Evolutionary conservation across 2,329 filamentous ascomycete species (phyloP), one percentile per base, ranked within the genome.

Genomic region (Gnomoniopsis smithogilvyi): DNA sequence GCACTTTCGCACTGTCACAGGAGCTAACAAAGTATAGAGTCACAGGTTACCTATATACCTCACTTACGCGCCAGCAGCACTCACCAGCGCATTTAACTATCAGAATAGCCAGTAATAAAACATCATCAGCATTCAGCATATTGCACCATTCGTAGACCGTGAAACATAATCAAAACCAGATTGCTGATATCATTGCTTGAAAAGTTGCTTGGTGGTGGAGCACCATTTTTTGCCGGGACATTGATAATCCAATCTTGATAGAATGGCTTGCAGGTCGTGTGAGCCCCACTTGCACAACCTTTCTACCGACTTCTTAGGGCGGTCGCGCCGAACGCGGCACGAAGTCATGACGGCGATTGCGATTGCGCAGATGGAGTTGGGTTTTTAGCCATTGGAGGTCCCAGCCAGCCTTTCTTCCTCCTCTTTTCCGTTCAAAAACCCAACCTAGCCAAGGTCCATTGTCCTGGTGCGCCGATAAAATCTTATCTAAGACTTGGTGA

Each of bases 301-400:
- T 8, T n/a, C 12, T 26, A 33, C 54, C 48, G 54, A 50, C 47
- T 50, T 51, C 36, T 46, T 47, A 47, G 54, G 54, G 33, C 54
- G 46, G 46, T 34, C 46, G 54, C 34, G 54, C 46, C n/a, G 47
- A 24, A 43, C 26, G 26, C 26, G 26, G 26, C 26, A 30, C 26
- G n/a, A 50, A 33, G n/a, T 30, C 54, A 56, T 30, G 33, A 30
- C 26, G 26, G 26, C 26, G 26, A 30, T 30, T 30, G 26, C 26
- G 26, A 30, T 46, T 33, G 26, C 22, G 36, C 38, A 30, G 30
- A 46, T 24, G 51, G 41, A 24, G 38, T 30, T 30, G 26, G 26
- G 4, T 30, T 30, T 30, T 30, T 30, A 30, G 26, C 4, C 26
- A 30, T 30, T 30, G 26, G 26, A 4, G 4, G 26, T 30, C 26